Conservation (phyloP, 1,284 basidiomycete species). For the Rhodotorula sp. region DNA sequence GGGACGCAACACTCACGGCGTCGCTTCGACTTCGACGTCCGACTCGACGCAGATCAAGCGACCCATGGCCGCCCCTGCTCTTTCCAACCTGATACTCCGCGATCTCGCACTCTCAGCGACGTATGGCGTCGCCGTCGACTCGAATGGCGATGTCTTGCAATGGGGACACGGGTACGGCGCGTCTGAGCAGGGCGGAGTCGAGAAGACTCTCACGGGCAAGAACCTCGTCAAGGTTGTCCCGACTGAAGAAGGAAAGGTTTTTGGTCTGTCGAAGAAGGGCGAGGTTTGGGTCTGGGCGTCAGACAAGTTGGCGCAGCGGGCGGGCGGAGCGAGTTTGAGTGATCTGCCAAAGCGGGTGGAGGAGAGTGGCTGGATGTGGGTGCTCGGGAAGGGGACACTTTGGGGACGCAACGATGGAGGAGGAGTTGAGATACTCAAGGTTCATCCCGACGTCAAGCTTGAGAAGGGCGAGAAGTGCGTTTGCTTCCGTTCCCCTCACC, state of each 20-base stretch:
- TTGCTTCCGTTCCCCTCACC: background rate
- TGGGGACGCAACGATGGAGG: conserved; percentile 47
- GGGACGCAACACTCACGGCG: conserved; percentile 36
- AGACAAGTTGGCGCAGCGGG: conserved; percentile 47
- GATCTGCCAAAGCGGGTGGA: background rate
- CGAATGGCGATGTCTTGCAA: conserved; percentile 80
- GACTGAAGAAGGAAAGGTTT: conserved; percentile 59
- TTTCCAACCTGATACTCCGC: conserved; percentile 57
- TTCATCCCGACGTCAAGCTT: conserved; percentile 53
- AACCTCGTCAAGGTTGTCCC: conserved; percentile 64
- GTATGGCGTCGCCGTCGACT: conserved; percentile 72
- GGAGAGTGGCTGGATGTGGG: conserved; percentile 14
- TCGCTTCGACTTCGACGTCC: conserved; percentile 18
- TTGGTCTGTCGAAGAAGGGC: conserved; percentile 57
- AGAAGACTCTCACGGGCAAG: conserved; percentile 67
- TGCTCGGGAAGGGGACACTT: conserved; percentile 39
- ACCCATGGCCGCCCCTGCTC: conserved; percentile 16
- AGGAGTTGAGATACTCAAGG: conserved; percentile 50
- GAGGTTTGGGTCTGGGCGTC: conserved; percentile 38
- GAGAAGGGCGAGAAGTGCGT: conserved; percentile 57
- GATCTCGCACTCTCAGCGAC: conserved; percentile 70
- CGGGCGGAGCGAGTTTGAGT: conserved; percentile 34
- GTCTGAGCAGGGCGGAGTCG: conserved; percentile 48
- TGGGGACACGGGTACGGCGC: conserved; percentile 68
- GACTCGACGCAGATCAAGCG: conserved; percentile 35